These are phyloP conservation scores for Paramecium primaurelia DNA, from an alignment of 73 alveolate species.

Conservation along the genomic window DNA sequence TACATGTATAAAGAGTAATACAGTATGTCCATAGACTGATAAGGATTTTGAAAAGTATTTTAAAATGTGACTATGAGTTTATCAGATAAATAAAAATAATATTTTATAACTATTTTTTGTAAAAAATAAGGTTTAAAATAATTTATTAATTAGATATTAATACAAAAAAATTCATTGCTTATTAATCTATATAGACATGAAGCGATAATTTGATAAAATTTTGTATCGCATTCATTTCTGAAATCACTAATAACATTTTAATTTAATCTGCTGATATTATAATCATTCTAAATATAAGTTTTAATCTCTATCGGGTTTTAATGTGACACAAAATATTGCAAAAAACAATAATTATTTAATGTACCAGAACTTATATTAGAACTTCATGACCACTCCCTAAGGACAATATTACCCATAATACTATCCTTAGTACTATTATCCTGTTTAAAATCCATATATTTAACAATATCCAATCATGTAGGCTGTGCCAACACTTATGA, in stretches of 20 bases:
- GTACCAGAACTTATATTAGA: neutral
- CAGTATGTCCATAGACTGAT: conserved; percentile 52
- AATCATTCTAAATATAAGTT: neutral
- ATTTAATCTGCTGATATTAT: neutral
- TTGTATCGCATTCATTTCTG: neutral
- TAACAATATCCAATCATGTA: neutral
- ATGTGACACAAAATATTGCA: neutral
- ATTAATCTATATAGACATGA: neutral
- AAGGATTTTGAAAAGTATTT: conserved; percentile 58
- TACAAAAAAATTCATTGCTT: neutral
- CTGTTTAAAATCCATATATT: neutral
- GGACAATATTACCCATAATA: neutral
- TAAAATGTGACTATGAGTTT: conserved; percentile 1
- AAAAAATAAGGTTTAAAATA: neutral
- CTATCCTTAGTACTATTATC: conserved; percentile 25
- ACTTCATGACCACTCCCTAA: neutral
- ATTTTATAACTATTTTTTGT: neutral
- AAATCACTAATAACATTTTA: neutral
- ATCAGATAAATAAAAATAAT: neutral
- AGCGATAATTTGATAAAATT: neutral
- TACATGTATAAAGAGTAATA: conserved; percentile 52
- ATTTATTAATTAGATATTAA: neutral
- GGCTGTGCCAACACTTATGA: neutral
- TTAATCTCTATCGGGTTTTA: neutral
- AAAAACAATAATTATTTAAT: neutral